Evolutionary conservation across 441 rosid species (phyloP).

Genomic region (Corymbia citriodora): DNA sequence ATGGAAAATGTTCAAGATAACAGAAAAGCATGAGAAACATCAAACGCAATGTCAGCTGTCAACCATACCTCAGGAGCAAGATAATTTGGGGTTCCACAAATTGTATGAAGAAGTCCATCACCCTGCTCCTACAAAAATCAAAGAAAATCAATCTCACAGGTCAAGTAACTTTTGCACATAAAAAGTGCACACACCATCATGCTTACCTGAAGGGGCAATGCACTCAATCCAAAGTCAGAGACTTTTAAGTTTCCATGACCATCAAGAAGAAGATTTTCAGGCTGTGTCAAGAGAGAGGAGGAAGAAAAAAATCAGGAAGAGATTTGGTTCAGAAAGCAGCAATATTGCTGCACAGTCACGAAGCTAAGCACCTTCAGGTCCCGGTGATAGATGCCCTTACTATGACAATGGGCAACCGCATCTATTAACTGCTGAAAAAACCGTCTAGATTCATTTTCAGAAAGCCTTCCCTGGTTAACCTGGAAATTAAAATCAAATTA

Average conservation of each 20-base stretch:
- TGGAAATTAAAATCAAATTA: background rate
- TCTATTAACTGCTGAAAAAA: conserved; percentile 1
- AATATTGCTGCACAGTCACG: background rate
- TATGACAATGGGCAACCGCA: background rate
- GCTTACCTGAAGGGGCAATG: conserved; percentile 76
- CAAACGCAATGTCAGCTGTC: background rate
- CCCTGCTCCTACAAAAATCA: conserved; percentile 42
- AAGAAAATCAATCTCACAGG: background rate
- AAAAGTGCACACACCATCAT: background rate
- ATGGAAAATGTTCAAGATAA: background rate
- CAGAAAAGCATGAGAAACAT: background rate
- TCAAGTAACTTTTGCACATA: background rate
- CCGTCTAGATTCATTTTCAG: background rate
- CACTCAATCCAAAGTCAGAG: conserved; percentile 96
- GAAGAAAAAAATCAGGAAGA: conserved; percentile 6
- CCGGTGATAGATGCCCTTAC: background rate
- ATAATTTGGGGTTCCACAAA: conserved; percentile 98
- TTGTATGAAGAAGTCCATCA: conserved; percentile 70
- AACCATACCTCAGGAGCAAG: conserved; percentile 84
- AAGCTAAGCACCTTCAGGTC: background rate
- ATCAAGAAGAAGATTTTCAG: conserved; percentile 94
- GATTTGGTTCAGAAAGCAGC: background rate
- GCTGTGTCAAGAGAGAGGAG: conserved; percentile 35
- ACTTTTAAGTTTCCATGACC: conserved; percentile 70
- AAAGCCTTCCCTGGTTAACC: background rate